Evolutionary conservation across 1,284 basidiomycete species (phyloP).

Genomic region (Fomitopsis schrenkii): DNA sequence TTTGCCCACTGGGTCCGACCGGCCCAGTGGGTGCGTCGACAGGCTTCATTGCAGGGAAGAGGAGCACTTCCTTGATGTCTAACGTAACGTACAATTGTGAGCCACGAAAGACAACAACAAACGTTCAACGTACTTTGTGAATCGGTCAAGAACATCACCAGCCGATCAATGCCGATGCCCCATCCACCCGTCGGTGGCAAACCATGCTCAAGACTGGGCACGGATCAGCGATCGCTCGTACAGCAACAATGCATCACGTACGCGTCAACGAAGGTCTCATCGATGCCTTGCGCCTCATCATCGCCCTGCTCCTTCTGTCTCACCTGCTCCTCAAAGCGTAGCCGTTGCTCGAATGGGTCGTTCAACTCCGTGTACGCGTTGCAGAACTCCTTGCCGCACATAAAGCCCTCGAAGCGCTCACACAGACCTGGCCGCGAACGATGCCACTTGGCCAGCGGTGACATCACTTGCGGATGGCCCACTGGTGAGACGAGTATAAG

Average conservation of each 20-base stretch:
- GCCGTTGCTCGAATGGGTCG: conserved; percentile 94
- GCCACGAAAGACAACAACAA: conserved; percentile 14
- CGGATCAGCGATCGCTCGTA: background rate
- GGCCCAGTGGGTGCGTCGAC: conserved; percentile 39
- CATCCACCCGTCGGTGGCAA: conserved; percentile 97
- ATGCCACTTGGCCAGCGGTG: conserved; percentile 95
- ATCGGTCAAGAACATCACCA: conserved; percentile 96
- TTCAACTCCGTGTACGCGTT: conserved; percentile 99
- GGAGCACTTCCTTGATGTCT: conserved; percentile 89
- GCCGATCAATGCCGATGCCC: conserved; percentile 91
- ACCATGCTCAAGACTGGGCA: conserved; percentile 86
- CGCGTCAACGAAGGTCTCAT: conserved; percentile 93
- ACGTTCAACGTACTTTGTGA: conserved; percentile 67
- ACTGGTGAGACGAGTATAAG: conserved; percentile 40
- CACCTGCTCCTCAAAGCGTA: conserved; percentile 94
- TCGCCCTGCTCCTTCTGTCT: conserved; percentile 96
- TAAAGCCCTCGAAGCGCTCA: conserved; percentile 98
- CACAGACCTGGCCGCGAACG: conserved; percentile 91
- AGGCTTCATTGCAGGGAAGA: conserved; percentile 93
- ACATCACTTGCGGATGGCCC: conserved; percentile 99
- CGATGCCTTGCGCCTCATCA: conserved; percentile 96
- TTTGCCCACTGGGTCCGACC: conserved; percentile 29
- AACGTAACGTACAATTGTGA: conserved; percentile 20
- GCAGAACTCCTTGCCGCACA: conserved; percentile 98
- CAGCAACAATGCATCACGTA: conserved; percentile 36